Evolutionary conservation across 805 yeast genomes (phyloP).

Genomic region (Kluyveromyces lactis): DNA sequence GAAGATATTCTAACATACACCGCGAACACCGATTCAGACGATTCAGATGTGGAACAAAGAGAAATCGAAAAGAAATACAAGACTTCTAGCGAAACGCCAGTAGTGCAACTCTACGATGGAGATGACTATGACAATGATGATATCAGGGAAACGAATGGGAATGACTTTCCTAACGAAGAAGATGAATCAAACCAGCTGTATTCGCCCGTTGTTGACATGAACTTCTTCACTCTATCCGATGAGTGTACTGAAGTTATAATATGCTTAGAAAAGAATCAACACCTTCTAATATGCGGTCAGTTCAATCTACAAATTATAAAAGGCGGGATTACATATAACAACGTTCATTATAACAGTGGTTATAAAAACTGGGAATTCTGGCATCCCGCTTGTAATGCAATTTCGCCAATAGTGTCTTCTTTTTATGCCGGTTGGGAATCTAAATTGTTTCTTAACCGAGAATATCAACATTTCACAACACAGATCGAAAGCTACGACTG

Average conservation of each 20-base stretch:
- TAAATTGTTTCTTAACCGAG: constrained; percentile 7
- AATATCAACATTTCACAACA: constrained; percentile 6
- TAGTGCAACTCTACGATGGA: constrained; percentile 1
- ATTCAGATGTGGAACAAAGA: constrained; percentile 1
- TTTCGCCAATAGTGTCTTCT: constrained; percentile 23
- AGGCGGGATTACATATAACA: constrained; percentile 28
- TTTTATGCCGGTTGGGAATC: constrained; percentile 29
- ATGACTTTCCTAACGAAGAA: constrained; percentile 1
- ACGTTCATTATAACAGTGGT: constrained; percentile 25
- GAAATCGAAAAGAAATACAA: neutral
- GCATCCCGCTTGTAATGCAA: constrained; percentile 25
- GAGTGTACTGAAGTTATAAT: constrained; percentile 11
- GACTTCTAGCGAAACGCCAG: neutral
- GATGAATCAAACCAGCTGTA: constrained; percentile 1
- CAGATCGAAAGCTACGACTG: constrained; percentile 14
- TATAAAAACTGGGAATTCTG: constrained; percentile 14
- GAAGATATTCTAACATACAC: neutral
- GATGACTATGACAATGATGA: neutral
- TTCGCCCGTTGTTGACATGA: neutral
- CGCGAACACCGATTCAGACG: neutral
- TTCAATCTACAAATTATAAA: constrained; percentile 22
- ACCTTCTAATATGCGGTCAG: constrained; percentile 20
- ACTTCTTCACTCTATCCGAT: constrained; percentile 5
- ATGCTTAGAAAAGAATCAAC: constrained; percentile 20
- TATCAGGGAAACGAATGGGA: neutral